These are phyloP conservation scores for Phylloboletellus chloephorus DNA, from an alignment of 1,284 basidiomycete genomes.

Conservation along the genomic window DNA sequence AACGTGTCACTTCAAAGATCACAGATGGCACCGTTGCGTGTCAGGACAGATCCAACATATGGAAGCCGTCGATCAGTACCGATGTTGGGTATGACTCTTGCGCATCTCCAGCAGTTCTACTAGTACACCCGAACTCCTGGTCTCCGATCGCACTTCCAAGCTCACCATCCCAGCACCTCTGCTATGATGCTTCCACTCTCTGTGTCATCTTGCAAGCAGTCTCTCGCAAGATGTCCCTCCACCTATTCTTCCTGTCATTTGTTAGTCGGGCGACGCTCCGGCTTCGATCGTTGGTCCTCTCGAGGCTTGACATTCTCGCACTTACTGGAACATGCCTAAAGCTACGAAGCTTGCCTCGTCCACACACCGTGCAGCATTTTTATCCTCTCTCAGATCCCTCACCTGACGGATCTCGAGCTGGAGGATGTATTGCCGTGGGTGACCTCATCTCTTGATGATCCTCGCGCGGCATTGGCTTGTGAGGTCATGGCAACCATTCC, in stretches of 20 bases:
- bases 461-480: not conserved
- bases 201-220: not conserved
- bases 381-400: not conserved
- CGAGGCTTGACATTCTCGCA: not conserved
- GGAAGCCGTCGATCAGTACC: not conserved
- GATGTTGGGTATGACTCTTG: slow-evolving; percentile 3
- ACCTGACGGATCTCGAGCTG: not conserved
- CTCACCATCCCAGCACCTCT: not conserved
- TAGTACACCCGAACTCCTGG: not conserved
- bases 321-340: not conserved
- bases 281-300: not conserved
- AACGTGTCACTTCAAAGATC: slow-evolving; percentile 30
- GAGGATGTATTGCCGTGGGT: not conserved
- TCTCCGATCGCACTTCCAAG: not conserved
- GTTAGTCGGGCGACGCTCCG: not conserved
- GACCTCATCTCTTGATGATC: not conserved
- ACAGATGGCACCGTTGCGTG: slow-evolving; percentile 24
- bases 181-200: not conserved
- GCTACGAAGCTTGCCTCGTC: not conserved
- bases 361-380: not conserved
- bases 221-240: not conserved
- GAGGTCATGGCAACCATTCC: not conserved
- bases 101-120: not conserved
- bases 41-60: slow-evolving; percentile 18
- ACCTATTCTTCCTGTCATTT: not conserved